Conservation (phyloP, 2,329 filamentous ascomycete species). For the Penicillium capsulatum region DNA sequence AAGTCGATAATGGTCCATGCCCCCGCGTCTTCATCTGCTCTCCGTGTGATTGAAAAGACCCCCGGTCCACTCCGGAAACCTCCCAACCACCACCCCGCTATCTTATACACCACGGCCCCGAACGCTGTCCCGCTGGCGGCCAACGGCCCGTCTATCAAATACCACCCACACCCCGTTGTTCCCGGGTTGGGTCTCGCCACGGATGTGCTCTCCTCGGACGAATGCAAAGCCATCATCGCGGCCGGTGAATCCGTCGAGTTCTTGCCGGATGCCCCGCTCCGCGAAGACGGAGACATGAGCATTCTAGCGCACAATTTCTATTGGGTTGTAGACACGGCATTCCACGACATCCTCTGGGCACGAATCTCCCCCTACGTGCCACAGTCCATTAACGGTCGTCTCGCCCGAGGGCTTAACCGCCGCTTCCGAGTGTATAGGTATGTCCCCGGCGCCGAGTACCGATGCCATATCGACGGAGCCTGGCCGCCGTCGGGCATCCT, state of each 20-base stretch:
- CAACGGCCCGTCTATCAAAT: slow-evolving; percentile 46
- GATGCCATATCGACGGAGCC: slow-evolving; percentile 66
- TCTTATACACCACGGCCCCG: slow-evolving; percentile 59
- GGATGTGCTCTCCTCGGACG: slow-evolving; percentile 56
- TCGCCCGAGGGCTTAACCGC: slow-evolving; percentile 61
- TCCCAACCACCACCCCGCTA: slow-evolving; percentile 62
- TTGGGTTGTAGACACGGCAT: slow-evolving; percentile 62
- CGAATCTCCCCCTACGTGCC: slow-evolving; percentile 59
- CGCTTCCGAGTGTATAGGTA: slow-evolving; percentile 70
- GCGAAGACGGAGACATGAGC: slow-evolving; percentile 61
- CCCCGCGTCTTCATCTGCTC: slow-evolving; percentile 26
- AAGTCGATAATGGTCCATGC: slow-evolving; percentile 49
- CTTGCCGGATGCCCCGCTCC: slow-evolving; percentile 62
- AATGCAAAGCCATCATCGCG: slow-evolving; percentile 64
- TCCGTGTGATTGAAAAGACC: slow-evolving; percentile 60
- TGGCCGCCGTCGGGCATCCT: slow-evolving; percentile 67
- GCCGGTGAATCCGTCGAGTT: slow-evolving; percentile 64
- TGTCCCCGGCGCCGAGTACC: slow-evolving; percentile 67
- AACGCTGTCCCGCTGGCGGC: slow-evolving; percentile 53
- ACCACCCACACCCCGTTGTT: slow-evolving; percentile 59
- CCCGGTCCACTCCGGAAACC: slow-evolving; percentile 60
- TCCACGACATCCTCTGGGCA: slow-evolving; percentile 61
- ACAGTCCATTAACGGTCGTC: slow-evolving; percentile 50
- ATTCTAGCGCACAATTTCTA: slow-evolving; percentile 70
- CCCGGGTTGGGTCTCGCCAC: slow-evolving; percentile 58